Evolutionary conservation across 306 rosid species (phyloP), one percentile per base, ranked within the genome.

Genomic region (Begonia masoniana): DNA sequence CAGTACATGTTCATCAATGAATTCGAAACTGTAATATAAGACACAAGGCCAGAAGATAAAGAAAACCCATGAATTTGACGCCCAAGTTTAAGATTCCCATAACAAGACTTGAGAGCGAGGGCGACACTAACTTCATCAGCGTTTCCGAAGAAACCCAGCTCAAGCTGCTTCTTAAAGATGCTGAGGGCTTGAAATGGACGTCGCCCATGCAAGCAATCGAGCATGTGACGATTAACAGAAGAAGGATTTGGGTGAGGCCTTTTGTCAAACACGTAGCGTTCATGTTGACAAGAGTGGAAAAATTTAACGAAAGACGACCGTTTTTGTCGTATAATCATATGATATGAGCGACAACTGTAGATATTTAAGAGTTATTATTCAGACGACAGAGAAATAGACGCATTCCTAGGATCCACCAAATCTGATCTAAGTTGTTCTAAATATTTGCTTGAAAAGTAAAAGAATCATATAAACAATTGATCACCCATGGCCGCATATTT

Each of bases 1-100:
- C 69, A 71, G 62, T 88, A 88, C 97, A 88, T 71, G 65, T 74
- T 88, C 92, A 88, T 88, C 57, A 84, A 67, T 0, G 95, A 84
- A 63, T 88, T 88, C 0, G 78, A 77, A 50, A 84, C 95, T 0
- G 75, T 50, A 13, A 76, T 51, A 41, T 10, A 14, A 0, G 65
- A 77, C 63, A 68, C 55, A 63, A 81, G 68, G 64, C 88, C 95
- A 2, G 74, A 77, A 12, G 71, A 62, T 13, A 82, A 61, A 0
- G 51, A 66, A 5, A 76, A 60, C 14, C 85, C 88, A 41, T 88
- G 95, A 41, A 79, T 58, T 74, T 79, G 88, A 62, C 58, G 60
- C 14, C 92, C 88, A 6, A 73, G 68, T 46, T 67, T 71, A 0
- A 56, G 63, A 61, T 79, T 68, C 21, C 88, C 70, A 6, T 62